phyloP scores from a whole-genome alignment of 1,139 yeast species.

The Suhomyces panamericanus region DNA sequence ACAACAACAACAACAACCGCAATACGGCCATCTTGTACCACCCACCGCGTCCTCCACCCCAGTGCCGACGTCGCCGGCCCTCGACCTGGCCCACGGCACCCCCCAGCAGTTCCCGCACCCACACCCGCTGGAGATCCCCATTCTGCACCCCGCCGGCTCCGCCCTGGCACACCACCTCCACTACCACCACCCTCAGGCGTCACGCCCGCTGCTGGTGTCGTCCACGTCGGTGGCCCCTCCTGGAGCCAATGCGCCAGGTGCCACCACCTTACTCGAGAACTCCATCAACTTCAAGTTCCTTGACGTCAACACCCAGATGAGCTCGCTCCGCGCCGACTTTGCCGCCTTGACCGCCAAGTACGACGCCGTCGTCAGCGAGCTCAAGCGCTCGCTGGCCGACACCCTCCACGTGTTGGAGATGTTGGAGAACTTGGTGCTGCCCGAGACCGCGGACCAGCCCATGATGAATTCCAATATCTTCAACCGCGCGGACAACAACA shows the following conservation, averaged over 20 bases:
- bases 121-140: constrained; percentile 6
- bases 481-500: constrained; percentile 12
- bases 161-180: constrained; percentile 2
- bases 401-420: constrained; percentile 51
- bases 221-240: background rate
- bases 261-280: constrained; percentile 22
- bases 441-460: constrained; percentile 4
- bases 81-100: constrained; percentile 2
- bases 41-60: constrained; percentile 7
- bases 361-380: constrained; percentile 47
- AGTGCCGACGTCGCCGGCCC: constrained; percentile 3
- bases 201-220: constrained; percentile 2
- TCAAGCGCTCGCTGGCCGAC: constrained; percentile 50
- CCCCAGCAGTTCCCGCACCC: constrained; percentile 7
- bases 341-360: constrained; percentile 41
- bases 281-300: constrained; percentile 33
- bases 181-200: background rate
- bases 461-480: constrained; percentile 16
- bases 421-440: constrained; percentile 31
- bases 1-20: too few relatives aligned
- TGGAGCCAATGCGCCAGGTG: background rate
- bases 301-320: constrained; percentile 43
- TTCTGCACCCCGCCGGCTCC: constrained; percentile 2
- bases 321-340: constrained; percentile 38
- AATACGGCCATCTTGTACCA: background rate